Evolutionary conservation across 2,329 filamentous ascomycete species (phyloP).

Genomic region (Aureobasidium leucospermi): DNA sequence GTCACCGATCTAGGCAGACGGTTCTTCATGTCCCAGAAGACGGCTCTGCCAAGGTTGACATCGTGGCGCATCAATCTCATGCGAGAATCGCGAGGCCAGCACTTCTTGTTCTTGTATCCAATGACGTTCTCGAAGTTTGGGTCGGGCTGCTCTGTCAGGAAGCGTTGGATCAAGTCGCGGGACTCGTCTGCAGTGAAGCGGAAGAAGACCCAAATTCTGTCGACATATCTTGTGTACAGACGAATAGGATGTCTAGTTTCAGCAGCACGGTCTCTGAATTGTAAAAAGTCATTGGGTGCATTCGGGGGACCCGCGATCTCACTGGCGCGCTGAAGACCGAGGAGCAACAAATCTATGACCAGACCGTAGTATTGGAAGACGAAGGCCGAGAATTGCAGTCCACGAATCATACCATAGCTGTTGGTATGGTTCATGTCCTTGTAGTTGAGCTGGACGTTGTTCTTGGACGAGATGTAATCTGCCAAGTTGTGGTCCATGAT

Average conservation of each 20-base stretch:
- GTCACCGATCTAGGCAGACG: slow-evolving; percentile 88
- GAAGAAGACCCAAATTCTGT: slow-evolving; percentile 97
- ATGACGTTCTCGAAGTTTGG: slow-evolving; percentile 99
- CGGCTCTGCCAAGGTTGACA: slow-evolving; percentile 92
- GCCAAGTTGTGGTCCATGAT: slow-evolving; percentile 99
- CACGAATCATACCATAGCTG: slow-evolving; percentile 96
- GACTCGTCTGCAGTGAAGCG: slow-evolving; percentile 92
- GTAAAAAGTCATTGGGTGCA: slow-evolving; percentile 92
- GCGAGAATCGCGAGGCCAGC: slow-evolving; percentile 93
- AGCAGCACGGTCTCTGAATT: slow-evolving; percentile 88
- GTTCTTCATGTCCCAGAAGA: slow-evolving; percentile 99
- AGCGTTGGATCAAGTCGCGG: slow-evolving; percentile 90
- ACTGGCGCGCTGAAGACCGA: slow-evolving; percentile 91
- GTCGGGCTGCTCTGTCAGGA: slow-evolving; percentile 95
- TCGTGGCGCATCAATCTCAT: slow-evolving; percentile 99
- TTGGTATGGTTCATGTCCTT: slow-evolving; percentile 99
- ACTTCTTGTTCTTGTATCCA: slow-evolving; percentile 98
- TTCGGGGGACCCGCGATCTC: slow-evolving; percentile 94
- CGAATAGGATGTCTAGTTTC: slow-evolving; percentile 92
- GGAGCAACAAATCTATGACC: slow-evolving; percentile 83
- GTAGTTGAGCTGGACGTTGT: slow-evolving; percentile 98
- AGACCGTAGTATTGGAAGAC: slow-evolving; percentile 99
- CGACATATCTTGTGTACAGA: slow-evolving; percentile 95
- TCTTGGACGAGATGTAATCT: slow-evolving; percentile 98
- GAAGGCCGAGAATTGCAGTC: slow-evolving; percentile 94